A percentile compares a stretch with the other conserved stretches of the same genome.
These are phyloP conservation scores for Chaetomium sp. DNA, from an alignment of 2,329 filamentous ascomycete species.

Conservation along the genomic window DNA sequence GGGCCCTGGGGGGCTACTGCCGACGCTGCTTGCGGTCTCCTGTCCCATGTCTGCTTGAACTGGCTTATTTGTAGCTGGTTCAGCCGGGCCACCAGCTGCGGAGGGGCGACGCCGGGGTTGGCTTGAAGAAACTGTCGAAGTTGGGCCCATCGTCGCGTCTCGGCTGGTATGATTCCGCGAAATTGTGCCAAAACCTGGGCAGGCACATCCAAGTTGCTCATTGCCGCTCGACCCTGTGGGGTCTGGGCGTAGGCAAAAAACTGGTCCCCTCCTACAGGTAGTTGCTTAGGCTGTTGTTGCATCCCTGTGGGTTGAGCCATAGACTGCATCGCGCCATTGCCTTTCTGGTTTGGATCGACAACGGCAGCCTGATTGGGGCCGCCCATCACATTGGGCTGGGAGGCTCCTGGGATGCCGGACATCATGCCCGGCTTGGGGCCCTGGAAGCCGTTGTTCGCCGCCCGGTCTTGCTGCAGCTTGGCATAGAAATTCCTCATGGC, in stretches of 20 bases:
- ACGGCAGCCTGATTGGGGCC: conserved; percentile 31
- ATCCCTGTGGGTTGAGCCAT: conserved; percentile 24
- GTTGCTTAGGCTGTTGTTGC: conserved; percentile 35
- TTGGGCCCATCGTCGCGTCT: conserved; percentile 54
- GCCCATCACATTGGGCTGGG: conserved; percentile 28
- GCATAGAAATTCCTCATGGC: conserved; percentile 56
- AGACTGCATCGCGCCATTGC: conserved; percentile 25
- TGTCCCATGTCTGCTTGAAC: conserved; percentile 20
- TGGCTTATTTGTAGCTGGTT: conserved; percentile 21
- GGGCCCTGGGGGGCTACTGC: conserved; percentile 13
- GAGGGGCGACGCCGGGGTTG: conserved; percentile 36
- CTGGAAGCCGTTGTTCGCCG: conserved; percentile 35
- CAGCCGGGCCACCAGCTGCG: conserved; percentile 9
- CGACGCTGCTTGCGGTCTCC: conserved; percentile 3
- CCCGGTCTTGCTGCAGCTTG: conserved; percentile 49
- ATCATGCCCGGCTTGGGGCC: conserved; percentile 38
- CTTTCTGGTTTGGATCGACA: conserved; percentile 27
- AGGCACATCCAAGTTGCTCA: conserved; percentile 55
- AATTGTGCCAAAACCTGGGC: conserved; percentile 40
- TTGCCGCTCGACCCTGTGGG: conserved; percentile 44
- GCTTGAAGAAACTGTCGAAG: conserved; percentile 47
- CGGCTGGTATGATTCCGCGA: conserved; percentile 42
- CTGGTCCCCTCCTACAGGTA: conserved; percentile 10
- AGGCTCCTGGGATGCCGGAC: conserved; percentile 33
- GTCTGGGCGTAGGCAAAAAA: conserved; percentile 12